Base-by-base conservation (phyloP, 2,329 filamentous ascomycete genomes). In the Cladosporium velox region DNA sequence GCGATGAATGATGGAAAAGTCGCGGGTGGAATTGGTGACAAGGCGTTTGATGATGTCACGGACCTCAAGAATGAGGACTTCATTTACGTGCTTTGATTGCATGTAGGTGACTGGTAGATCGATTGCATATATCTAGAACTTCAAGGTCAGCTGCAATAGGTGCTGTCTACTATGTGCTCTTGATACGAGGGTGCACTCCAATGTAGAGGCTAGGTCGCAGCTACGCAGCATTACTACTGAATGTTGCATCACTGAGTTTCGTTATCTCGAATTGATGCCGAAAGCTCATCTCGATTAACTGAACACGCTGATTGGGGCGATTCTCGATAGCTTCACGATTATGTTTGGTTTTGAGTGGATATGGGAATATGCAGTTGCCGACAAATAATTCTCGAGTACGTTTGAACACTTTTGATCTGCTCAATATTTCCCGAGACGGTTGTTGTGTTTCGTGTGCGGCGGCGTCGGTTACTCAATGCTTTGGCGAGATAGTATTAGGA, bases 11-110 rank as follows among this genome's bases (percentile, higher is more conserved):
- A 72, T 65, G 76, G 78, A 38, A 73, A 77, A 14, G 77, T 41
- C 32, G 68, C 67, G 1, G 70, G 67, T 26, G 72, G 70, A 3
- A 72, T 74, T 12, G 79, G 82, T 0, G 81, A 85, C 30, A 81
- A 84, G 69, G 82, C 83, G 1, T 86, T 86, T 71, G 83, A 84
- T 59, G 87, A 90, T 72, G 75, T 84, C 21, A 88, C 86, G 18
- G 87, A 89, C 73, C 75, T 85, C 70, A 79, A 85, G 75, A 89
- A 89, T 68, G 86, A 89, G 71, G 86, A 89, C 67, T 89, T 89
- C 71, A 80, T 88, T 7, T 89, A 86, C 75, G 81, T 88, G 2
- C 86, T 80, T 60, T 84, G 28, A 65, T 52, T 21, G 51, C 26
- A 30, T 24, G 15, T 12, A 34, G 7, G 32, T 55, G 5, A 55